Evolutionary conservation across 2,329 filamentous ascomycete species (phyloP), one percentile per base, ranked within the genome.

Genomic region (Byssothecium circinans): DNA sequence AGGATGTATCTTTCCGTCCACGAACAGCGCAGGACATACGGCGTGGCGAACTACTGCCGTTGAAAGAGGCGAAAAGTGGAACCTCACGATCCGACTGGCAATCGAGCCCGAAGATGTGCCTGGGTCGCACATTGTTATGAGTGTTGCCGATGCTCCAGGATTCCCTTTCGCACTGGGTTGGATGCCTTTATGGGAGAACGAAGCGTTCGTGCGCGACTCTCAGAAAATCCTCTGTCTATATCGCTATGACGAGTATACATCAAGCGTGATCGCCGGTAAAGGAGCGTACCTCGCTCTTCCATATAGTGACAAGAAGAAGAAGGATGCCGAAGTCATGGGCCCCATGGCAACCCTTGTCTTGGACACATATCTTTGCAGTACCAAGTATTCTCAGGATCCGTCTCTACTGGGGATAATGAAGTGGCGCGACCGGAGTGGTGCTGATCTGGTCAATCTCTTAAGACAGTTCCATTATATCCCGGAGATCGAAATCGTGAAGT

Each of bases 401-500:
- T 83, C 87, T 14, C 81, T 99, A 10, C 75, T 96, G 15, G 88
- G 89, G 14, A 77, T 99, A 20, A 74, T 97, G 27, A 89, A 86
- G 59, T 97, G 94, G 94, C 89, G 84, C 63, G 87, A 92, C 11
- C 80, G 86, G 33, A 78, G 85, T 0, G 81, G 85, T 37, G 84
- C 85, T 22, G 84, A 91, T 29, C 78, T 97, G 1, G 78, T 88
- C 1, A 79, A 84, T 19, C 76, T 95, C 1, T 75, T 99, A 34
- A 87, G 88, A 65, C 86, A 91, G 57, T 82, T 97, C 40, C 85
- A 91, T 17, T 97, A 97, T 57, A 91, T 99, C 0, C 89, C 94
- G 0, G 94, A 99, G 68, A 96, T 97, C 46, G 95, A 99, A 72
- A 89, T 99, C 27, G 94, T 99, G 53, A 99, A 97, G 75, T 81